phyloP scores from a whole-genome alignment of 202 grass and related monocot genomes.

The Schoenoplectus triqueter region DNA sequence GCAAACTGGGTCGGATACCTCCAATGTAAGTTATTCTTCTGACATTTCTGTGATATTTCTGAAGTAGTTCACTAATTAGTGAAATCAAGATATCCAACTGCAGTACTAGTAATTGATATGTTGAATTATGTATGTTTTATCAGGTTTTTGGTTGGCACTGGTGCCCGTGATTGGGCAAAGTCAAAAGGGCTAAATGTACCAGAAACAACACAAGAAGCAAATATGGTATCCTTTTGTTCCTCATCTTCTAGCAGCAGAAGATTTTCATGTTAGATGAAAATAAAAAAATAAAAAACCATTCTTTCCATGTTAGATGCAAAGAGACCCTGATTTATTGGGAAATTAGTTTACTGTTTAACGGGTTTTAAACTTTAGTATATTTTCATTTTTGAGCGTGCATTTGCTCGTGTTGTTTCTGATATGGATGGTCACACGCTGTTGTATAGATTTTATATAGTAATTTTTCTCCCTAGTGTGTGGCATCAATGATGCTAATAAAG shows the following conservation, averaged over 20 bases:
- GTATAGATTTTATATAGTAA: no score
- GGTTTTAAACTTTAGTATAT: not conserved
- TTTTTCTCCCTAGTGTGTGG: no score
- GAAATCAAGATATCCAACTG: not conserved
- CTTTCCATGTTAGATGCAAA: not conserved
- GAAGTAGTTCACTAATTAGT: not conserved
- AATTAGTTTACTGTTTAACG: not conserved
- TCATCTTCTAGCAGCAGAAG: not conserved
- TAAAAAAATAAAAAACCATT: not conserved
- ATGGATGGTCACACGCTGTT: no score
- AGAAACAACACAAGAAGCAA: slow-evolving; percentile 45
- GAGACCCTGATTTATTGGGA: not conserved
- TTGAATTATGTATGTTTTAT: slow-evolving; percentile 26
- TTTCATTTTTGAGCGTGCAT: not conserved
- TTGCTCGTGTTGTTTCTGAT: no score
- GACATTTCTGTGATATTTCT: slow-evolving; percentile 9
- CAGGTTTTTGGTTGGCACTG: slow-evolving; percentile 91
- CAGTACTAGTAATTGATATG: not conserved
- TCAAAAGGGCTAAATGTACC: slow-evolving; percentile 63
- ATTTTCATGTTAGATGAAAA: not conserved
- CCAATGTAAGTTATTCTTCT: slow-evolving; percentile 70
- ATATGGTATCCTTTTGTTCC: slow-evolving; percentile 44
- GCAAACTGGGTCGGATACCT: slow-evolving; percentile 89
- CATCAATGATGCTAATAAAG: not conserved
- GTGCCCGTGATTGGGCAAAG: slow-evolving; percentile 73